Conservation (phyloP, 768 basidiomycete genomes). For the Tephrocybe sp. region DNA sequence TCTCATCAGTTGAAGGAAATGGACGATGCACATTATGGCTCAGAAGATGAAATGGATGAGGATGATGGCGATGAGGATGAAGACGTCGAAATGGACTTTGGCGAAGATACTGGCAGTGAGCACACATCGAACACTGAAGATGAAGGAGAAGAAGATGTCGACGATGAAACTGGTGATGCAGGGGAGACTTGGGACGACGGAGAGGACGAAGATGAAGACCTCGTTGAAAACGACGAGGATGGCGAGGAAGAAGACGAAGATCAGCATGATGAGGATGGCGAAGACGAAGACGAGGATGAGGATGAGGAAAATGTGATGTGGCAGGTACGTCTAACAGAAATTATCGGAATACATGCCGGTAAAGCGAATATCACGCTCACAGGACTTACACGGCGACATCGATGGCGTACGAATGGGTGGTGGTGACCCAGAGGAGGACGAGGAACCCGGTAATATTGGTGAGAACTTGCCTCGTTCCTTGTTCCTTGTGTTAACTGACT, state of each 20-base stretch:
- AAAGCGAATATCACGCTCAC: not conserved
- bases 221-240: conserved; percentile 47
- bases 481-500: conserved; percentile 1
- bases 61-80: conserved; percentile 79
- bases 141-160: conserved; percentile 63
- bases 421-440: conserved; percentile 59
- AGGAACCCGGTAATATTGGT: conserved; percentile 52
- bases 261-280: conserved; percentile 33
- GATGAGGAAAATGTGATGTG: conserved; percentile 52
- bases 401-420: conserved; percentile 40
- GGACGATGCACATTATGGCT: conserved; percentile 70
- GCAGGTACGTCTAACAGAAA: conserved; percentile 39
- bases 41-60: conserved; percentile 78
- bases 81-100: conserved; percentile 87
- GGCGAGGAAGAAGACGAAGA: conserved; percentile 47
- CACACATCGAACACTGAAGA: conserved; percentile 77
- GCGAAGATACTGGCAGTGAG: conserved; percentile 79
- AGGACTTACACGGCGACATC: conserved; percentile 55
- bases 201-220: conserved; percentile 69
- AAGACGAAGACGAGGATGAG: conserved; percentile 47
- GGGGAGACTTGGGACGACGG: conserved; percentile 65
- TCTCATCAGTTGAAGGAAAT: conserved; percentile 57
- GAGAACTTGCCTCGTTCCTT: not conserved
- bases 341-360: not conserved
- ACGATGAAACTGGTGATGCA: conserved; percentile 53